Base-by-base conservation (phyloP, 2,329 filamentous ascomycete species). In the Emergomyces pasteurianus region DNA sequence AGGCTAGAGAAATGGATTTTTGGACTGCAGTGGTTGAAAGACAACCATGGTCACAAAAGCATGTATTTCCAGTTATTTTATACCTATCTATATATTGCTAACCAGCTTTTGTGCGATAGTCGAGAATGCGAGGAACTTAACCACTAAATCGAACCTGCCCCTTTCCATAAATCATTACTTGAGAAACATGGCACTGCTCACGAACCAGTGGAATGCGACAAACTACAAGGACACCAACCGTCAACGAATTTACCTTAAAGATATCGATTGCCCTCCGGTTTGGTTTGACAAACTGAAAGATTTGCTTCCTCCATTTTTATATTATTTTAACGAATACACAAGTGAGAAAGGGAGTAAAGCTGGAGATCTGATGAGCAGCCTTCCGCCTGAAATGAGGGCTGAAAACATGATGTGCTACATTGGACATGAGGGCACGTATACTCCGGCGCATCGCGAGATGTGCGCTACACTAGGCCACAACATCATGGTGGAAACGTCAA, bases 351-450 rank as follows among this genome's bases (percentile, higher is more conserved):
- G 81, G 31, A 83, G 82, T 2, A 64, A 60, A 21, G 87, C 91
- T 1, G 92, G 92, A 7, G 94, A 99, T 70, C 76, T 99, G 40
- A 99, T 99, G 94, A 95, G 91, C 71, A 92, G 88, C 67, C 80
- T 99, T 4, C 90, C 91, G 0, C 77, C 81, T 50, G 84, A 87
- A 49, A 96, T 96, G 90, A 87, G 91, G 56, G 94, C 94, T 0
- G 86, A 96, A 70, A 99, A 99, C 65, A 80, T 99, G 67, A 96
- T 96, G 94, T 97, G 92, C 72, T 99, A 99, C 69, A 87, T 97
- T 67, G 94, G 94, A 0, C 92, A 97, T 68, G 94, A 99, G 77
- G 94, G 94, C 6, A 99, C 94, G 0, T 97, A 92, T 70, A 99
- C 94, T 0, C 92, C 94, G 10, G 86, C 92, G 0, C 94, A 99